phyloP scores from a whole-genome alignment of 2,329 filamentous ascomycete species.

The Hypoxylon sp. region DNA sequence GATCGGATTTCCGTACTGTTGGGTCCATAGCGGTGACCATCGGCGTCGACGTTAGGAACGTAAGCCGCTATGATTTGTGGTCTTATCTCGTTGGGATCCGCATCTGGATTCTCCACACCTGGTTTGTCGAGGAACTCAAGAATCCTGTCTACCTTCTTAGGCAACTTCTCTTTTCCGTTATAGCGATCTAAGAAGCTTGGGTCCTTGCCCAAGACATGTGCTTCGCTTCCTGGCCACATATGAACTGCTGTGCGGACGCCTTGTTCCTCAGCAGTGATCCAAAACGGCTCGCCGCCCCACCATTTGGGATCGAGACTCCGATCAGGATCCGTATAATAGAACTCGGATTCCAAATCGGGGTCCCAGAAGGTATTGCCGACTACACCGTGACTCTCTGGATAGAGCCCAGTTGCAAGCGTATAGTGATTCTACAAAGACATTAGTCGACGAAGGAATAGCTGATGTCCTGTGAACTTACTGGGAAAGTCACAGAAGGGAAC shows the following conservation, averaged over 20 bases:
- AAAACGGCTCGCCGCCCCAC: conserved; percentile 95
- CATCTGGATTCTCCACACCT: conserved; percentile 68
- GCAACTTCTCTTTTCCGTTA: conserved; percentile 78
- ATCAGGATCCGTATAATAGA: conserved; percentile 83
- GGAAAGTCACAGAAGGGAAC: conserved; percentile 96
- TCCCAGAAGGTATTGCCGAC: conserved; percentile 98
- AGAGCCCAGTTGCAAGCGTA: conserved; percentile 88
- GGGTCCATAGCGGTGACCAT: conserved; percentile 88
- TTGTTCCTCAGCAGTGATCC: conserved; percentile 89
- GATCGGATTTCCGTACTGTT: conserved; percentile 90
- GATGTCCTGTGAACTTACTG: conserved; percentile 51
- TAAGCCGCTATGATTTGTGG: conserved; percentile 95
- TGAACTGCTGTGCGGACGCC: conserved; percentile 84
- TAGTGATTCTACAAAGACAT: conserved; percentile 73
- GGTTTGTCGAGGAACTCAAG: conserved; percentile 86
- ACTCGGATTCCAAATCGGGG: conserved; percentile 76
- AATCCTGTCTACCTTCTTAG: conserved; percentile 80
- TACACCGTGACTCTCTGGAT: conserved; percentile 91
- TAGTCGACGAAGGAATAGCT: conserved; percentile 13
- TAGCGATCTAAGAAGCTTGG: conserved; percentile 86
- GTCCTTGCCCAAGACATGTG: conserved; percentile 77
- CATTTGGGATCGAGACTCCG: conserved; percentile 85
- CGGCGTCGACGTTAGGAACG: conserved; percentile 88
- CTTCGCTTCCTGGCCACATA: conserved; percentile 99
- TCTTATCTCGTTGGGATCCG: conserved; percentile 63